Evolutionary conservation across 1,284 basidiomycete species (phyloP).

Genomic region (Leccinum pachyderme): DNA sequence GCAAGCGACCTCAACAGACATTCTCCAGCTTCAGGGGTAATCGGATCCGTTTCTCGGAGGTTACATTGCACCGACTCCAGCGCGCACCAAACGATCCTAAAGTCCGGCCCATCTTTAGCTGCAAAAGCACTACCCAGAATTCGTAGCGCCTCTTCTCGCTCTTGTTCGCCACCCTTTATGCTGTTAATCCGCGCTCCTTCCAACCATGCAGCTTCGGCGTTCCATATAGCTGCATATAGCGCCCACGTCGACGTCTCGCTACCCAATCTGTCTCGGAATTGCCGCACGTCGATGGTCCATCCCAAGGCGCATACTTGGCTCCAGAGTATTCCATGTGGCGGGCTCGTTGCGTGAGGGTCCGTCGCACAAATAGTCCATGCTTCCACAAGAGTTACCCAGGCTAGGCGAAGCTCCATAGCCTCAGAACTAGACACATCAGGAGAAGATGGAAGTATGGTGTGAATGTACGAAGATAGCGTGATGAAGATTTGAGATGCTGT

Average conservation of each 20-base stretch:
- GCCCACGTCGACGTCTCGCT: conserved; percentile 16
- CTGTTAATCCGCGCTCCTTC: conserved; percentile 75
- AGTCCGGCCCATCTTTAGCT: conserved; percentile 36
- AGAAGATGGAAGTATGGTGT: conserved; percentile 23
- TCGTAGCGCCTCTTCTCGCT: conserved; percentile 44
- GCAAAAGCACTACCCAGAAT: conserved; percentile 42
- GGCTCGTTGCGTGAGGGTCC: conserved; percentile 86
- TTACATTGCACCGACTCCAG: conserved; percentile 13
- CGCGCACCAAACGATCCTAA: conserved; percentile 15
- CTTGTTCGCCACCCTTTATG: conserved; percentile 60
- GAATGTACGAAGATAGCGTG: conserved; percentile 44
- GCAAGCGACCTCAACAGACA: conserved; percentile 14
- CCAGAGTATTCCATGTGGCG: conserved; percentile 88
- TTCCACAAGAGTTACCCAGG: conserved; percentile 58
- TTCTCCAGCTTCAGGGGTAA: conserved; percentile 3
- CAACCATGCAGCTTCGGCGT: conserved; percentile 62
- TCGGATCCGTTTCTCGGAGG: conserved; percentile 1
- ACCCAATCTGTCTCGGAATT: conserved; percentile 20
- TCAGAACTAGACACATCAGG: neutral
- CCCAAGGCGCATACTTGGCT: conserved; percentile 76
- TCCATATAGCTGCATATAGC: conserved; percentile 53
- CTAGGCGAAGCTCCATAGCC: conserved; percentile 34
- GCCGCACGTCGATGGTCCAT: conserved; percentile 65
- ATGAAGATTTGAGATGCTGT: conserved; percentile 57
- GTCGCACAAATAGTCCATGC: conserved; percentile 82